Percentiles rank a stretch among this genome's conserved stretches.
phyloP scores from a whole-genome alignment of 306 rosid genomes.

The Elaeagnus macrophylla region DNA sequence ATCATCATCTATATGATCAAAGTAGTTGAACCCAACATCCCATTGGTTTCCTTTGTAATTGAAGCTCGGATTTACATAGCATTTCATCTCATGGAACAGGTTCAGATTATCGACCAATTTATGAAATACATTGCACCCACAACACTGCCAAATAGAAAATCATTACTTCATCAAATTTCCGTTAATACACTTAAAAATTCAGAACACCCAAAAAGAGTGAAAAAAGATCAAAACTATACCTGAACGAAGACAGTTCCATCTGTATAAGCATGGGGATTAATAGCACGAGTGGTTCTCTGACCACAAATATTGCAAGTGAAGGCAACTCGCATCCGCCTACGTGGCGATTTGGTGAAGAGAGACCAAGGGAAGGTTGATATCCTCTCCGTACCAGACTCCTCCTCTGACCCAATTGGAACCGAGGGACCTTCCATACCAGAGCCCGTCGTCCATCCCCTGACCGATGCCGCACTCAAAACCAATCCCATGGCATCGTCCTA shows the following conservation, averaged over 20 bases:
- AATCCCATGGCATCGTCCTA: constrained; percentile 19
- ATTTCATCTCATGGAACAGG: constrained; percentile 83
- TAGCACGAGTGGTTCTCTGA: constrained; percentile 10
- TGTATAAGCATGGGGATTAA: constrained; percentile 21
- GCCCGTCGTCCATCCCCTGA: neutral
- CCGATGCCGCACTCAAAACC: constrained; percentile 16
- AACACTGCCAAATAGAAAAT: constrained; percentile 48
- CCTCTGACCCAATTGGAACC: neutral
- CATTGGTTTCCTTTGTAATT: constrained; percentile 60
- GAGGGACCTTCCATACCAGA: neutral
- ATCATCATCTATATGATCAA: constrained; percentile 50
- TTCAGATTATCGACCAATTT: constrained; percentile 94
- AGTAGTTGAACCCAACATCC: constrained; percentile 58
- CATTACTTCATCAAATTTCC: too few species aligned
- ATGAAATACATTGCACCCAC: constrained; percentile 86
- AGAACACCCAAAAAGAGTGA: neutral
- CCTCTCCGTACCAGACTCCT: neutral
- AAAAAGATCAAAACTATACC: neutral
- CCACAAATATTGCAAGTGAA: neutral
- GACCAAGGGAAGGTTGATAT: neutral
- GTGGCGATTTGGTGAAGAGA: constrained; percentile 1
- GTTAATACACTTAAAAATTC: neutral
- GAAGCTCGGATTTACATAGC: constrained; percentile 72
- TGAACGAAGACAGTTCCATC: constrained; percentile 20
- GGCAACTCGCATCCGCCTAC: constrained; percentile 3